Evolutionary conservation across 1,284 basidiomycete genomes (phyloP).

Genomic region (Inonotus hispidus): DNA sequence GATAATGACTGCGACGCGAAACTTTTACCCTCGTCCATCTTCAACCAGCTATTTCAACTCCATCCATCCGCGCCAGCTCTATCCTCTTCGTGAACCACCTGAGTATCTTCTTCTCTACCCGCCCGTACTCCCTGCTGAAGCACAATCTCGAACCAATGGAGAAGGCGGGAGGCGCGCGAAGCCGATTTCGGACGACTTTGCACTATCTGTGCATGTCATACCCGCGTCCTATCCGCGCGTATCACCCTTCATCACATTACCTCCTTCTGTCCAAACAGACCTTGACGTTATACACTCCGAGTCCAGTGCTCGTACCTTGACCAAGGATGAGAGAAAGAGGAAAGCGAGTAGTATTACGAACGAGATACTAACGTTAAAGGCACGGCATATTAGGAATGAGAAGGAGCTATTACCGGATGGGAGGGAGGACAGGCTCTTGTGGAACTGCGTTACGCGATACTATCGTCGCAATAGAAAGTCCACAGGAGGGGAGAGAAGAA

Average conservation of each 20-base stretch:
- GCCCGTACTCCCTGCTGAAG: conserved; percentile 1
- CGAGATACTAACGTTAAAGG: neutral
- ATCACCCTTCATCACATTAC: conserved; percentile 36
- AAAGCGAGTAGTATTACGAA: neutral
- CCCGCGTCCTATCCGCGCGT: conserved; percentile 65
- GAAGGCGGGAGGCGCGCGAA: too few relatives aligned
- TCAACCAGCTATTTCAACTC: neutral
- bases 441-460: conserved; percentile 32
- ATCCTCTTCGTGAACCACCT: conserved; percentile 9
- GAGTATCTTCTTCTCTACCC: conserved; percentile 7
- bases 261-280: conserved; percentile 27
- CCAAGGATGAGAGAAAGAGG: conserved; percentile 10
- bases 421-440: conserved; percentile 21
- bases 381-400: neutral
- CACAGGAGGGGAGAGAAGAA: neutral
- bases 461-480: conserved; percentile 19
- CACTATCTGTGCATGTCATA: conserved; percentile 61
- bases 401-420: neutral
- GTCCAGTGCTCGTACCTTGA: neutral
- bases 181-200: conserved; percentile 1
- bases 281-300: neutral
- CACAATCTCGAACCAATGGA: neutral
- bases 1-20: neutral
- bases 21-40: conserved; percentile 1
- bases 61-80: conserved; percentile 2